Evolutionary conservation across 495 filamentous ascomycete genomes (phyloP).

Genomic region (Podospora sp.): DNA sequence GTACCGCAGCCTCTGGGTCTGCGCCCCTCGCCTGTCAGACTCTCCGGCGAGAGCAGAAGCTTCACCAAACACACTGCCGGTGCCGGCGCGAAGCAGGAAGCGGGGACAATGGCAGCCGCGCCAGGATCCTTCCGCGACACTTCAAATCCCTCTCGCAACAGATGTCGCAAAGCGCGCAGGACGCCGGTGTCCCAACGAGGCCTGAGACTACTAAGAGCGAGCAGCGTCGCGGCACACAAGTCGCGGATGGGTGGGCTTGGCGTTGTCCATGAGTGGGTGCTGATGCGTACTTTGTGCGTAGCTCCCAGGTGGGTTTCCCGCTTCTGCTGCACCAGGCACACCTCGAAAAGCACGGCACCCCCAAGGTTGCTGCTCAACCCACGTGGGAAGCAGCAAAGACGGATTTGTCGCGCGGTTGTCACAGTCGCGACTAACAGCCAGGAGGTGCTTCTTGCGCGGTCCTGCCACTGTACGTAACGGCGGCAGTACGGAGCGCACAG

Average conservation of each 20-base stretch:
- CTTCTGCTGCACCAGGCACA: background rate
- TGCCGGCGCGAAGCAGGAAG: background rate
- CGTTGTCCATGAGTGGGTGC: conserved; percentile 5
- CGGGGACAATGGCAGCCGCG: background rate
- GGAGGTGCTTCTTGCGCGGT: background rate
- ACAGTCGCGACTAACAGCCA: conserved; percentile 1
- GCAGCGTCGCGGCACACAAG: conserved; percentile 23
- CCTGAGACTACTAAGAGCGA: background rate
- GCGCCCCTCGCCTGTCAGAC: conserved; percentile 31
- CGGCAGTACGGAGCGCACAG: background rate
- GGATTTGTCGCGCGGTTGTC: conserved; percentile 24
- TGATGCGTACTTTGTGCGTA: background rate
- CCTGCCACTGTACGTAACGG: background rate
- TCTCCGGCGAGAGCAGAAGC: background rate
- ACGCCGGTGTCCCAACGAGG: background rate
- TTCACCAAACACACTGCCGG: background rate
- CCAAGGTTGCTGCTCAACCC: background rate
- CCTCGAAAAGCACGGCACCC: conserved; percentile 6
- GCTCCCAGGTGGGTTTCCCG: conserved; percentile 1
- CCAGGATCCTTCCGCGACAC: background rate
- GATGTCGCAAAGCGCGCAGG: background rate
- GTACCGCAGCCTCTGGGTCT: conserved; percentile 20
- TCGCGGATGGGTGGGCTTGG: conserved; percentile 20
- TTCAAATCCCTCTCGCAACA: background rate
- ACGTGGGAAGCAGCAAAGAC: background rate